phyloP scores from a whole-genome alignment of 805 yeast species.

The Maudiozyma bulderi region DNA sequence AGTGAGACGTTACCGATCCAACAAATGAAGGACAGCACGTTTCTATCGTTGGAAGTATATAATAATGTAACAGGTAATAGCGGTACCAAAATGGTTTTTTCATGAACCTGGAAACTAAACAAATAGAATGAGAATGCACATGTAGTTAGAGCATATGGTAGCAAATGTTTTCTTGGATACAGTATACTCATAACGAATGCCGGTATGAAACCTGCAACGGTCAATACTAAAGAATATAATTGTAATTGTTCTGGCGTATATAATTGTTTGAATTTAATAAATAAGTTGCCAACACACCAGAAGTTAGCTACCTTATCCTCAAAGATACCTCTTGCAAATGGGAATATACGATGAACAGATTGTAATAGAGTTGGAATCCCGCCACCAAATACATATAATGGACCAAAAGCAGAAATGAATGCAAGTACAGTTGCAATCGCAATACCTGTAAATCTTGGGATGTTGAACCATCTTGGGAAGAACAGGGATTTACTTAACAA shows the following conservation, averaged over 20 bases:
- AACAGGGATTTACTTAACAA: slow-evolving; percentile 46
- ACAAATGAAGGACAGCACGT: slow-evolving; percentile 57
- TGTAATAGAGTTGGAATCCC: slow-evolving; percentile 33
- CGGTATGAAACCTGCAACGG: slow-evolving; percentile 47
- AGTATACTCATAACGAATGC: slow-evolving; percentile 41
- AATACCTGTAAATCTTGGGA: slow-evolving; percentile 51
- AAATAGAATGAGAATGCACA: slow-evolving; percentile 82
- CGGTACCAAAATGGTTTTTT: slow-evolving; percentile 83
- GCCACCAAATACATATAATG: slow-evolving; percentile 45
- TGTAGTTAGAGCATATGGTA: slow-evolving; percentile 69
- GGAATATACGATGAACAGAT: slow-evolving; percentile 70
- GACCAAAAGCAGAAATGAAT: slow-evolving; percentile 43
- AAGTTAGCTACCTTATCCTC: slow-evolving; percentile 96
- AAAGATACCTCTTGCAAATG: slow-evolving; percentile 86
- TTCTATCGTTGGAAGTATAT: slow-evolving; percentile 41
- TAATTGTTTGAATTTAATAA: slow-evolving; percentile 55
- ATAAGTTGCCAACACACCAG: slow-evolving; percentile 88
- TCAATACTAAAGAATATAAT: slow-evolving; percentile 42
- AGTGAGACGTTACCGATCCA: slow-evolving; percentile 83
- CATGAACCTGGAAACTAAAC: slow-evolving; percentile 94
- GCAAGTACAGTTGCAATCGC: slow-evolving; percentile 55
- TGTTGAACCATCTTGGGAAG: slow-evolving; percentile 35
- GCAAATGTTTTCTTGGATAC: slow-evolving; percentile 41
- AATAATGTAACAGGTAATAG: slow-evolving; percentile 73
- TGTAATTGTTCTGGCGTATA: slow-evolving; percentile 54